These are phyloP conservation scores for Mucor plumbeus DNA, from an alignment of 371 early-diverging fungal species.

Conservation along the genomic window DNA sequence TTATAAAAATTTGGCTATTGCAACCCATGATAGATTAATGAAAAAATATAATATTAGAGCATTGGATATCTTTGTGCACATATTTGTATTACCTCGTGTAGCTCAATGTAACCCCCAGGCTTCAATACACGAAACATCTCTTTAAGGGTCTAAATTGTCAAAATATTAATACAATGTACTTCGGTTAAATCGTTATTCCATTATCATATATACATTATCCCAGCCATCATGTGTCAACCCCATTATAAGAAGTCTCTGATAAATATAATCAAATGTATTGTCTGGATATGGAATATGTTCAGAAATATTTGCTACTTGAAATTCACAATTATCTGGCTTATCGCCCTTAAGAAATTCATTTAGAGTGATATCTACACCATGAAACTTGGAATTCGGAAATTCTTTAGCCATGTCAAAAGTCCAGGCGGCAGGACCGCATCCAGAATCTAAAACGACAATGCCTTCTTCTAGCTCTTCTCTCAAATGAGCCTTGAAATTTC, in stretches of 20 bases:
- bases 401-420: slow-evolving; percentile 47
- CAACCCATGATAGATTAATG: background rate
- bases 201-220: slow-evolving; percentile 13
- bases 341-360: slow-evolving; percentile 21
- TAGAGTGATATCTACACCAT: slow-evolving; percentile 45
- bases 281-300: slow-evolving; percentile 29
- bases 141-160: slow-evolving; percentile 7
- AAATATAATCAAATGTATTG: slow-evolving; percentile 32
- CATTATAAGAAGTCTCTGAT: slow-evolving; percentile 21
- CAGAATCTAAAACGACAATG: slow-evolving; percentile 26
- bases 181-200: background rate
- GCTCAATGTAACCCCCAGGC: slow-evolving; percentile 34
- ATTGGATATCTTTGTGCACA: no score
- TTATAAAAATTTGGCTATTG: background rate
- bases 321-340: slow-evolving; percentile 27
- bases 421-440: slow-evolving; percentile 33
- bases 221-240: slow-evolving; percentile 16
- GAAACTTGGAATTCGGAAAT: slow-evolving; percentile 42
- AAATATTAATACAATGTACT: background rate
- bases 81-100: slow-evolving; percentile 39
- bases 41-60: background rate
- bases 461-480: slow-evolving; percentile 21
- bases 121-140: slow-evolving; percentile 20
- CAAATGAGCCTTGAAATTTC: slow-evolving; percentile 29
- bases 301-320: slow-evolving; percentile 24